These are phyloP conservation scores for Teratosphaeriaceae sp. DNA, from an alignment of 2,329 filamentous ascomycete species.

Conservation along the genomic window DNA sequence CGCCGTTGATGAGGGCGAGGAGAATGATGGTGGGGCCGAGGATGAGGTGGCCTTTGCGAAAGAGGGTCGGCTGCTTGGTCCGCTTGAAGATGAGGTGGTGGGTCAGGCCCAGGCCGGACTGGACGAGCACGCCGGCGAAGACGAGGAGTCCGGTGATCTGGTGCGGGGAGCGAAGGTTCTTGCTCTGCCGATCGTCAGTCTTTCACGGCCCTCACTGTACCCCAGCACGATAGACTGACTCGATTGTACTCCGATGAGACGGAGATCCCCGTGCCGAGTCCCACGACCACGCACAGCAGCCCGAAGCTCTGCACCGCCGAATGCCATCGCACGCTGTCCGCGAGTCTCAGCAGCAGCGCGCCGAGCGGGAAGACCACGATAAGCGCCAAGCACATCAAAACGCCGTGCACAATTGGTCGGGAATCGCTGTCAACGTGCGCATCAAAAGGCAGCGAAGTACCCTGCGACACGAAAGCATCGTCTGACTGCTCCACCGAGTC, in stretches of 20 bases:
- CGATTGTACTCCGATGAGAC: constrained; percentile 34
- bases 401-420: constrained; percentile 22
- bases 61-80: constrained; percentile 22
- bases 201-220: too few relatives aligned
- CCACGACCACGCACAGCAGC: constrained; percentile 31
- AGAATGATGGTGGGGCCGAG: constrained; percentile 49
- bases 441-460: constrained; percentile 26
- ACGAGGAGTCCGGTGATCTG: constrained; percentile 42
- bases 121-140: constrained; percentile 28
- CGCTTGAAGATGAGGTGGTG: constrained; percentile 32
- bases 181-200: constrained; percentile 27
- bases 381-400: constrained; percentile 31
- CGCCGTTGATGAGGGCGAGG: constrained; percentile 51
- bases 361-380: constrained; percentile 31
- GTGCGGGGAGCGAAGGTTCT: constrained; percentile 38
- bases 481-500: constrained; percentile 20
- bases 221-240: too few relatives aligned
- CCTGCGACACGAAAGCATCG: constrained; percentile 15
- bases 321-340: constrained; percentile 37
- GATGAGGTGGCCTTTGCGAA: constrained; percentile 52
- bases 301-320: constrained; percentile 34
- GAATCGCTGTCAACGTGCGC: constrained; percentile 12
- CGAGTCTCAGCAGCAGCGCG: constrained; percentile 31
- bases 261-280: constrained; percentile 37
- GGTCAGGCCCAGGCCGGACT: constrained; percentile 34